phyloP scores from a whole-genome alignment of 805 yeast species.

The Cyberlindnera veronae region DNA sequence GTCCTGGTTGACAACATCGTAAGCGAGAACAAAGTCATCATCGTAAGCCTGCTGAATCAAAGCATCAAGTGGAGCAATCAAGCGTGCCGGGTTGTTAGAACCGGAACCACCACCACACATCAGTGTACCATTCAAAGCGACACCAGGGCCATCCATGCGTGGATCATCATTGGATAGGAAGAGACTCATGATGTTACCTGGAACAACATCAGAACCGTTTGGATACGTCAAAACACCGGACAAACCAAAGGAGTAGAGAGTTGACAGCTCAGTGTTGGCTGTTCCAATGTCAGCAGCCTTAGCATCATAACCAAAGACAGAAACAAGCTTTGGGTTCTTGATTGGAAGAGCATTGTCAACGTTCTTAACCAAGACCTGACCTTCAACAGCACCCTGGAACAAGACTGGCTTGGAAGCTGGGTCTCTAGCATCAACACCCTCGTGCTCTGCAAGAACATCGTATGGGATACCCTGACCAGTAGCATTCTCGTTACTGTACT shows the following conservation, averaged over 20 bases:
- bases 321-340: conserved; percentile 5
- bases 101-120: conserved; percentile 10
- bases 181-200: background rate
- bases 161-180: conserved; percentile 4
- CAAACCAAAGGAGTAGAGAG: conserved; percentile 1
- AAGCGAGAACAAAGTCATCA: conserved; percentile 4
- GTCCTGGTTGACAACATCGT: conserved; percentile 4
- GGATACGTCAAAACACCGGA: conserved; percentile 1
- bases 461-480: conserved; percentile 10
- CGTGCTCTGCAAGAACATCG: conserved; percentile 2
- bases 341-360: conserved; percentile 7
- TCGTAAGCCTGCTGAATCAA: conserved; percentile 3
- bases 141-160: conserved; percentile 2
- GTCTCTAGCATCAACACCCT: conserved; percentile 4
- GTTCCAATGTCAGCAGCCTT: conserved; percentile 3
- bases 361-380: conserved; percentile 11
- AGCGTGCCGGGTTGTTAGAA: background rate
- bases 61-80: conserved; percentile 8
- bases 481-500: conserved; percentile 6
- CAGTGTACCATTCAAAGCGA: conserved; percentile 9
- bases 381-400: conserved; percentile 12
- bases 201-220: background rate
- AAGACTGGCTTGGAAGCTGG: conserved; percentile 7
- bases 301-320: conserved; percentile 13
- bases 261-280: background rate